Conservation (phyloP, 139 green algal genomes). For the Chlorella sp. region DNA sequence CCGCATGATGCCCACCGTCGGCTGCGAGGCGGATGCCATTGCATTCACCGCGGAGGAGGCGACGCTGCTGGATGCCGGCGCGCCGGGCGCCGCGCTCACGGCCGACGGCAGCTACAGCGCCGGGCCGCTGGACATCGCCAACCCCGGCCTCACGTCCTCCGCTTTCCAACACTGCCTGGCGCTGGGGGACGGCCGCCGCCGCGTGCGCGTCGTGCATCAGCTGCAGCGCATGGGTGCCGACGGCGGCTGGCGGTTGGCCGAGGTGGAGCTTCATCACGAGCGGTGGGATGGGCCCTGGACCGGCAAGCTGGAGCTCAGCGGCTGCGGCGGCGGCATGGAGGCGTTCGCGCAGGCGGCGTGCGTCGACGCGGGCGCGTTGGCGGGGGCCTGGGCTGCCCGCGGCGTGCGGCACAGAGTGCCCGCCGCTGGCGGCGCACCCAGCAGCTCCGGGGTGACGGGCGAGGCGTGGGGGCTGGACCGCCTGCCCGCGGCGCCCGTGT, state of each 20-base stretch:
- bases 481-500: background rate
- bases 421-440: background rate
- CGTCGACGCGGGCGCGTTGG: constrained; percentile 21
- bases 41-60: constrained; percentile 32
- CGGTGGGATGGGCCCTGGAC: constrained; percentile 50
- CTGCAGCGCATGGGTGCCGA: constrained; percentile 37
- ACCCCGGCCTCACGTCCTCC: background rate
- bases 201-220: constrained; percentile 48
- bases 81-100: background rate
- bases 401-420: constrained; percentile 12
- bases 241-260: constrained; percentile 30
- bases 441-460: background rate
- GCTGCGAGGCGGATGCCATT: constrained; percentile 81
- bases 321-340: constrained; percentile 56
- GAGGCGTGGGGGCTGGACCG: background rate
- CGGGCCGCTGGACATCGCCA: constrained; percentile 17
- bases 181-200: constrained; percentile 6
- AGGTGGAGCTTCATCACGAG: constrained; percentile 53
- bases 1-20: constrained; percentile 76
- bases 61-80: constrained; percentile 7
- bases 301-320: constrained; percentile 50
- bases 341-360: constrained; percentile 33
- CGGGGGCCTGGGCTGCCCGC: constrained; percentile 29
- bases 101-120: constrained; percentile 35
- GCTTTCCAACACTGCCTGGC: constrained; percentile 23